These are phyloP conservation scores for Kernera saxatilis DNA, from an alignment of 345 rosid genomes.

Conservation along the genomic window DNA sequence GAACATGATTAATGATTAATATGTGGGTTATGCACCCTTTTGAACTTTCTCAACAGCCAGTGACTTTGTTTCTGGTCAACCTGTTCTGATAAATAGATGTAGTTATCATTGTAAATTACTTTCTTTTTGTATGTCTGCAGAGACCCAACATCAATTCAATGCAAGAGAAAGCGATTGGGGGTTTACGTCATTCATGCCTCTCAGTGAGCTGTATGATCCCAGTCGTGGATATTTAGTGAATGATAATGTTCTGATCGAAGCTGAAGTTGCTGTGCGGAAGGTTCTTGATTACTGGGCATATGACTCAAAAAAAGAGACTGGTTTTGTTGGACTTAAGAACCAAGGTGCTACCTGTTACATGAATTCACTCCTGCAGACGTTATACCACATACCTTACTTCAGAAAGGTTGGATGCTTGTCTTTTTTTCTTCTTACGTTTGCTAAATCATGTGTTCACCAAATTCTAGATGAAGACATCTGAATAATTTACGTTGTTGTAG, in stretches of 20 bases:
- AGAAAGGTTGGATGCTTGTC: constrained; percentile 58
- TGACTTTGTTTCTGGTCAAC: background rate
- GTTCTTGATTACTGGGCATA: constrained; percentile 90
- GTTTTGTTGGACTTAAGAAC: constrained; percentile 95
- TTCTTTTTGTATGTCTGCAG: constrained; percentile 38
- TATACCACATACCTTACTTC: constrained; percentile 87
- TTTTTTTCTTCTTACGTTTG: constrained; percentile 5
- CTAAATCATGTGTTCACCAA: background rate
- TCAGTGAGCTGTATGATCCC: constrained; percentile 84
- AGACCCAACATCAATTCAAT: constrained; percentile 92
- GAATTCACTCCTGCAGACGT: constrained; percentile 92
- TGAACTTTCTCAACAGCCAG: constrained; percentile 1
- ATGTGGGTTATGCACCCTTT: background rate
- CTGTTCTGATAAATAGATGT: background rate
- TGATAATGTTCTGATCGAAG: constrained; percentile 78
- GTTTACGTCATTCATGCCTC: constrained; percentile 94
- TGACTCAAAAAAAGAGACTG: constrained; percentile 97
- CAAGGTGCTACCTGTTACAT: constrained; percentile 99
- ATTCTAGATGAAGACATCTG: constrained; percentile 10
- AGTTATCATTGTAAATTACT: background rate
- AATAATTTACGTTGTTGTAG: constrained; percentile 37
- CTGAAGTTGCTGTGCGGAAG: constrained; percentile 89
- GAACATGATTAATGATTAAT: background rate
- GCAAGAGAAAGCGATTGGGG: constrained; percentile 99
- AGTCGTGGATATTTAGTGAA: constrained; percentile 68